Base-by-base conservation (phyloP, 768 basidiomycete species). In the Mrakia gelida region DNA sequence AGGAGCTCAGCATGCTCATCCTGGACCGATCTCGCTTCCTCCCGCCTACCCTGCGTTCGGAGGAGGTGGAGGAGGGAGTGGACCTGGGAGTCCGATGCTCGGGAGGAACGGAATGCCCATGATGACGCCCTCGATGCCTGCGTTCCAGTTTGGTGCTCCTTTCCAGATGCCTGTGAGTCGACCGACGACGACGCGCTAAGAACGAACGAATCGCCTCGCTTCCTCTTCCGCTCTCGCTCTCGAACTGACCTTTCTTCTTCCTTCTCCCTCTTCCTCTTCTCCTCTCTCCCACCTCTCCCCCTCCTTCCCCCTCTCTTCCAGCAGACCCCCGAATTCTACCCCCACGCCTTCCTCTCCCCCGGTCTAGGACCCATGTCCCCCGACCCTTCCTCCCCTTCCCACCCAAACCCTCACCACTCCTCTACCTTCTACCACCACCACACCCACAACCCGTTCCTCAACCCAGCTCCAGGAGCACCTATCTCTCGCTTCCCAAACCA, bases 81-180 rank as follows among this genome's bases (percentile, higher is more conserved):
- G 83, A 34, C 82, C 85, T 79, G 81, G 80, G 79, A 34, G 73
- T 78, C 85, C 86, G 11, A 79, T 86, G 49, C 85, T 86, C 0
- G 86, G 87, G 18, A 80, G 90, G 79, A 92, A 91, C 15, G 91
- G 91, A n/a, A 85, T 94, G n/a, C 92, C 92, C 21, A 92, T 93
- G 1, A 94, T 97, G 82, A 97, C 95, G n/a, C 95, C 95, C 0
- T 92, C 92, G 79, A 98, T 98, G 95, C 96, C 96, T 0, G 90
- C 93, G 8, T 98, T 97, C 85, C 91, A 90, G 18, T 95, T 97
- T 84, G 54, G 67, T 59, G 52, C 13, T 13, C 32, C 41, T 18
- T 75, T 75, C 49, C 63, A 41, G 67, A 26, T 59, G 7, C 72
- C 72, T 21, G 72, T 73, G 56, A 73, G 56, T 28, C n/a, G n/a